phyloP scores from a whole-genome alignment of 805 yeast genomes.

The Priceomyces castillae region DNA sequence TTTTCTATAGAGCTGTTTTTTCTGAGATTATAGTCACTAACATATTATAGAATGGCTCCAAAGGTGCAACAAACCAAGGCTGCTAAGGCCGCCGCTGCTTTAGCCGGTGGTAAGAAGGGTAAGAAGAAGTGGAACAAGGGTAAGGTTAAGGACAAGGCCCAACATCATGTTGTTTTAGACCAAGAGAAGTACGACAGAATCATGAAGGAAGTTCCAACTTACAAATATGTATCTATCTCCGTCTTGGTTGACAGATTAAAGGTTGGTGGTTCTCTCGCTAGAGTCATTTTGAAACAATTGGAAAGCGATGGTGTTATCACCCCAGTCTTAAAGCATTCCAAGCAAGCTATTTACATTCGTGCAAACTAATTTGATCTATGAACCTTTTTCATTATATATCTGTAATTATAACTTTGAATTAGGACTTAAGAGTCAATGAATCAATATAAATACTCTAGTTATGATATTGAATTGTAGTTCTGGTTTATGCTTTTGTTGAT shows the following conservation, averaged over 20 bases:
- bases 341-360: conserved; percentile 93
- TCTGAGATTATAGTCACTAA: conserved; percentile 17
- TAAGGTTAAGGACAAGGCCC: conserved; percentile 99
- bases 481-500: too few species aligned
- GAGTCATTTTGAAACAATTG: conserved; percentile 95
- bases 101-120: conserved; percentile 99
- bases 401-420: conserved; percentile 1
- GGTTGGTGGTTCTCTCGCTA: conserved; percentile 98
- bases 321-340: conserved; percentile 92
- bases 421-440: background rate
- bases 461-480: background rate
- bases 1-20: too few species aligned
- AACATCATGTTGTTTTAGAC: conserved; percentile 94
- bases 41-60: conserved; percentile 81
- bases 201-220: conserved; percentile 98
- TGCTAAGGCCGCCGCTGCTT: conserved; percentile 99
- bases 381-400: conserved; percentile 1
- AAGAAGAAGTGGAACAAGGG: conserved; percentile 99
- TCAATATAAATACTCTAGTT: background rate
- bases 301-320: conserved; percentile 93
- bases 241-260: conserved; percentile 98
- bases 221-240: conserved; percentile 96
- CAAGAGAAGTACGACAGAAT: conserved; percentile 99
- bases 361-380: conserved; percentile 41
- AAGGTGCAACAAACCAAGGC: conserved; percentile 98